These are phyloP conservation scores for Candida quercuum DNA, from an alignment of 805 yeast species.

Conservation along the genomic window DNA sequence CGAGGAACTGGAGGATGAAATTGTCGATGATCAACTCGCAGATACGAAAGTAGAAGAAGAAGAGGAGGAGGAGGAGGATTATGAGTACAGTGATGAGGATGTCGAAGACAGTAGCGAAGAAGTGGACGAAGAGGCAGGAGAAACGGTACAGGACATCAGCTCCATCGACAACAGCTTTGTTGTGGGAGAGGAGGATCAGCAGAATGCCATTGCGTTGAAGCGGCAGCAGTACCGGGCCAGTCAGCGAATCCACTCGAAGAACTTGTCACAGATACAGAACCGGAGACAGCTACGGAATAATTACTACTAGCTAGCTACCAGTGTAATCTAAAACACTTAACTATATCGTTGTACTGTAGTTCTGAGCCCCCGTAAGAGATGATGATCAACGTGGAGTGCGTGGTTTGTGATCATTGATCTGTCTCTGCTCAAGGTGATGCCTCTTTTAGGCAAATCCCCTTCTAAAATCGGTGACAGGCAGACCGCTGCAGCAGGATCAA, in stretches of 20 bases:
- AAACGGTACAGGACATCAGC: slow-evolving; percentile 11
- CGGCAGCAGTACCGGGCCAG: slow-evolving; percentile 13
- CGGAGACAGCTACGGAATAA: slow-evolving; percentile 17
- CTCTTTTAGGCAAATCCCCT: too few relatives aligned
- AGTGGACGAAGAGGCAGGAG: not conserved
- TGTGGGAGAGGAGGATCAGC: slow-evolving; percentile 17
- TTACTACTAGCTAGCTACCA: too few relatives aligned
- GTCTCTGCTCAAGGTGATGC: not conserved
- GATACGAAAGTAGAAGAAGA: slow-evolving; percentile 12
- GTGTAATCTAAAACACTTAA: too few relatives aligned
- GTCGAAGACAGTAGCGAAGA: slow-evolving; percentile 13
- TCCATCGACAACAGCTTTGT: not conserved
- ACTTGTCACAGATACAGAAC: slow-evolving; percentile 18
- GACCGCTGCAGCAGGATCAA: too few relatives aligned
- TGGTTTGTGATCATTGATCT: not conserved
- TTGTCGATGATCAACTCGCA: slow-evolving; percentile 5
- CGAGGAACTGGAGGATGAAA: slow-evolving; percentile 31
- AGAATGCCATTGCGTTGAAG: slow-evolving; percentile 18
- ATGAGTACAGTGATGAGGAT: slow-evolving; percentile 12
- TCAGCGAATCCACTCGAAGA: slow-evolving; percentile 18
- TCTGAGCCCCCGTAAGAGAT: too few relatives aligned
- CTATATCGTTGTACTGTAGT: too few relatives aligned
- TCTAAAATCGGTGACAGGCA: too few relatives aligned
- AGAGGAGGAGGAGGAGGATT: slow-evolving; percentile 17
- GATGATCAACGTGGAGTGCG: too few relatives aligned